These are phyloP conservation scores for Metschnikowia borealis DNA, from an alignment of 805 yeast genomes.

Conservation along the genomic window DNA sequence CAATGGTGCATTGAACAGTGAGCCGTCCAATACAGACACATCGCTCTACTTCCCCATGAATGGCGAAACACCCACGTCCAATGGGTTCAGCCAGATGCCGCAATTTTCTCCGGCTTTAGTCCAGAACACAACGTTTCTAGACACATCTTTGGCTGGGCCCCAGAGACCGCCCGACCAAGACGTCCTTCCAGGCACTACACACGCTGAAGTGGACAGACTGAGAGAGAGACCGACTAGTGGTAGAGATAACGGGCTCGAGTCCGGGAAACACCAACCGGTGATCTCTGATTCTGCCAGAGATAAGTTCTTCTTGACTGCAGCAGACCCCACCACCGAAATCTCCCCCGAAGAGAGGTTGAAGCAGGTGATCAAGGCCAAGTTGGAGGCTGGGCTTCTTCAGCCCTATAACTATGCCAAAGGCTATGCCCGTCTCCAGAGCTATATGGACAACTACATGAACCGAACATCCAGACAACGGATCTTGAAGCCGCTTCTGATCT, in stretches of 20 bases:
- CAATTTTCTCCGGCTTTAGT: constrained; percentile 26
- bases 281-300: constrained; percentile 80
- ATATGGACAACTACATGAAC: constrained; percentile 92
- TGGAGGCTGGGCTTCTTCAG: constrained; percentile 86
- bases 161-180: constrained; percentile 1
- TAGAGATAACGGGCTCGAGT: not conserved
- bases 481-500: constrained; percentile 75
- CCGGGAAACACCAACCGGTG: constrained; percentile 31
- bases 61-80: constrained; percentile 6
- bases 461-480: constrained; percentile 78
- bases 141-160: not conserved
- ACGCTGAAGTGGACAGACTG: not conserved
- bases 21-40: constrained; percentile 13
- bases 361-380: constrained; percentile 89
- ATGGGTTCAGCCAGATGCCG: constrained; percentile 20
- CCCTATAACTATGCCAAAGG: constrained; percentile 95
- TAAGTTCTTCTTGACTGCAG: constrained; percentile 91
- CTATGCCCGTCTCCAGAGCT: constrained; percentile 80
- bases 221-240: not conserved
- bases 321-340: constrained; percentile 91
- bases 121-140: constrained; percentile 8
- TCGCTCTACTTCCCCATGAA: constrained; percentile 15
- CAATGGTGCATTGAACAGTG: constrained; percentile 36
- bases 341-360: constrained; percentile 91
- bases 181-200: constrained; percentile 16